phyloP scores from a whole-genome alignment of 2,329 filamentous ascomycete genomes.

The Dryadomyces quercus-mongolicae region DNA sequence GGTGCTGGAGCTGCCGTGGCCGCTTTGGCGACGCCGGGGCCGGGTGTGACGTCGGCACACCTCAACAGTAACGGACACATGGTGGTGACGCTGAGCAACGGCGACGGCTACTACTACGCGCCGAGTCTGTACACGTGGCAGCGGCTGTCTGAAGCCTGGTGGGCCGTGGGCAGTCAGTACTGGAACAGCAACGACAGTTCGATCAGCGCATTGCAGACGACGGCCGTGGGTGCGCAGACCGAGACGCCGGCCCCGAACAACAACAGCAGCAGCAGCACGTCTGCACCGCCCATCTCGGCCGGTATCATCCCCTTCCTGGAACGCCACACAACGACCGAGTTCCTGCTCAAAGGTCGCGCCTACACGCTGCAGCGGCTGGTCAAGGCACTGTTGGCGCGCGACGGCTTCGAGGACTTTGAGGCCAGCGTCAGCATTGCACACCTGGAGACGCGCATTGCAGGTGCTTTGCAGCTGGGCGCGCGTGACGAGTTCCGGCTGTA shows the following conservation, averaged over 20 bases:
- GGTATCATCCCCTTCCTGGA: constrained; percentile 91
- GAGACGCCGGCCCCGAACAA: constrained; percentile 11
- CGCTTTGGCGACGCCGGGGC: constrained; percentile 50
- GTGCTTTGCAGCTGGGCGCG: constrained; percentile 70
- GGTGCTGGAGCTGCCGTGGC: too few species aligned
- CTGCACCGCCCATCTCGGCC: constrained; percentile 71
- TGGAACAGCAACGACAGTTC: constrained; percentile 97
- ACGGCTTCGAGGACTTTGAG: constrained; percentile 88
- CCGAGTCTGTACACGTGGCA: constrained; percentile 84
- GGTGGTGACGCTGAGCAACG: constrained; percentile 84
- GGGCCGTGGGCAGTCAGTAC: constrained; percentile 94
- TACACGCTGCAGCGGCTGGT: constrained; percentile 86
- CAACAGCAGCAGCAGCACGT: constrained; percentile 29
- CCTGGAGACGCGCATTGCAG: constrained; percentile 87
- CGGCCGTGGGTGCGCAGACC: constrained; percentile 48
- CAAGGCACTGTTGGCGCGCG: constrained; percentile 74
- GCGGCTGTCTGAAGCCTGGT: constrained; percentile 92
- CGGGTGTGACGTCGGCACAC: constrained; percentile 80
- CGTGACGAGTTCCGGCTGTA: constrained; percentile 91
- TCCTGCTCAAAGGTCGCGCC: constrained; percentile 79
- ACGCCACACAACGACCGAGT: constrained; percentile 87
- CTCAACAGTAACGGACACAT: constrained; percentile 80
- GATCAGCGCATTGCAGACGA: constrained; percentile 66
- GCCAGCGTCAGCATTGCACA: constrained; percentile 86
- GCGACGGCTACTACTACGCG: constrained; percentile 87